Base-by-base conservation (phyloP, 2,329 filamentous ascomycete species). In the Penicillium psychrosexuale region DNA sequence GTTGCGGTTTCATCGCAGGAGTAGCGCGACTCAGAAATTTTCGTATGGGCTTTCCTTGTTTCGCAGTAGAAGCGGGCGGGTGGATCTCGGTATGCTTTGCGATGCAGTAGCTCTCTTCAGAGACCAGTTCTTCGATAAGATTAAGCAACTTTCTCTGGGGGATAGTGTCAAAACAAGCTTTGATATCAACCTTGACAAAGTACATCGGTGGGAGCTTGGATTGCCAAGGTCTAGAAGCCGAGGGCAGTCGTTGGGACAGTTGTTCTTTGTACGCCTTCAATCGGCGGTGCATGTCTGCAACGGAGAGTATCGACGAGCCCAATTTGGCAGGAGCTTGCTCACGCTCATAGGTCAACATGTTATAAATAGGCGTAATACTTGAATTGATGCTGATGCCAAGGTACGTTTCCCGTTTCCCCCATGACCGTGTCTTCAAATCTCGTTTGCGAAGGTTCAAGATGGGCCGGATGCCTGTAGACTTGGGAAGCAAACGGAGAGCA, bases 131-230 rank as follows among this genome's bases (percentile, higher is more conserved):
- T 39, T 79, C 75, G 59, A 95, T 82, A 27, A 97, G 77, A 24
- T 78, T 70, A 33, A 97, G 68, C 17, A 97, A 78, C 1, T 84
- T 83, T 27, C 82, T 74, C 69, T 97, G 94, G 0, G 94, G 94
- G 42, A 99, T 97, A 0, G 89, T 96, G 72, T 99, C 94, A 69
- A 97, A 99, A 64, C 93, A 96, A 2, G 90, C 85, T 69, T 90
- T 84, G 19, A 99, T 92, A 67, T 99, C 94, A 12, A 96, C 79
- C 70, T 99, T 99, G 57, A 87, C 92, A 73, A 97, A 96, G 72
- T 89, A 97, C 1, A 97, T 74, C 5, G 72, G 78, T 88, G 69
- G 59, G 19, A 57, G 0, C 61, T 72, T 34, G 22, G 49, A 24
- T 31, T 51, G 22, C 17, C 28, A 43, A 42, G 24, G 19, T 27